These are phyloP conservation scores for Cladosporium sp. DNA, from an alignment of 2,329 filamentous ascomycete species.

Conservation along the genomic window DNA sequence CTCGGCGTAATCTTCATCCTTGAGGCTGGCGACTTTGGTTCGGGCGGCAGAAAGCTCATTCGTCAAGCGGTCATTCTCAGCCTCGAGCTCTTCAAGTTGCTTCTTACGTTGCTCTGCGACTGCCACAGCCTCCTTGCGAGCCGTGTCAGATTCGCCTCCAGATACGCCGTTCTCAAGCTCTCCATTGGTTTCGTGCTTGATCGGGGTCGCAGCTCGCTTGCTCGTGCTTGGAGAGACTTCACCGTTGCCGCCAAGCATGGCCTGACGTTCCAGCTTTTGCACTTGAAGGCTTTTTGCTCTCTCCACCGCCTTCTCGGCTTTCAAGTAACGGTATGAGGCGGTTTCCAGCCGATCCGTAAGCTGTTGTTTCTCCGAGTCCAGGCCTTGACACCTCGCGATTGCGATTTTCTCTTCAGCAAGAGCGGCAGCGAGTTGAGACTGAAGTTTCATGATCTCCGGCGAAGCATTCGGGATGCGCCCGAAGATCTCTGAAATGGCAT, in stretches of 20 bases:
- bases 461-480: constrained; percentile 46
- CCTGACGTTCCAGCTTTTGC: constrained; percentile 86
- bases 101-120: constrained; percentile 79
- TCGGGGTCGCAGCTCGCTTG: constrained; percentile 3
- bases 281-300: constrained; percentile 83
- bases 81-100: constrained; percentile 74
- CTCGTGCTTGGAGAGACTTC: constrained; percentile 24
- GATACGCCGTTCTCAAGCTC: constrained; percentile 53
- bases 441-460: constrained; percentile 67
- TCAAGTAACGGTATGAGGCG: constrained; percentile 86
- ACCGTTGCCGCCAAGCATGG: constrained; percentile 62
- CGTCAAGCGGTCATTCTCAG: constrained; percentile 69
- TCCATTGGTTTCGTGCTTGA: constrained; percentile 41
- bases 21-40: constrained; percentile 63
- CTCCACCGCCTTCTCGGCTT: constrained; percentile 92
- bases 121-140: constrained; percentile 73
- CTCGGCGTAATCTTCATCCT: constrained; percentile 89
- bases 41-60: constrained; percentile 76
- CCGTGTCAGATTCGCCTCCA: constrained; percentile 65
- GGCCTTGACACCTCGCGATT: constrained; percentile 68
- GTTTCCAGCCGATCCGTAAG: constrained; percentile 82
- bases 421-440: constrained; percentile 69
- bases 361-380: constrained; percentile 75
- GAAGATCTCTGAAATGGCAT: constrained; percentile 68
- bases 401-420: constrained; percentile 80